Evolutionary conservation across 192 early-diverging fungal genomes (phyloP).

Genomic region (Dispira simplex): DNA sequence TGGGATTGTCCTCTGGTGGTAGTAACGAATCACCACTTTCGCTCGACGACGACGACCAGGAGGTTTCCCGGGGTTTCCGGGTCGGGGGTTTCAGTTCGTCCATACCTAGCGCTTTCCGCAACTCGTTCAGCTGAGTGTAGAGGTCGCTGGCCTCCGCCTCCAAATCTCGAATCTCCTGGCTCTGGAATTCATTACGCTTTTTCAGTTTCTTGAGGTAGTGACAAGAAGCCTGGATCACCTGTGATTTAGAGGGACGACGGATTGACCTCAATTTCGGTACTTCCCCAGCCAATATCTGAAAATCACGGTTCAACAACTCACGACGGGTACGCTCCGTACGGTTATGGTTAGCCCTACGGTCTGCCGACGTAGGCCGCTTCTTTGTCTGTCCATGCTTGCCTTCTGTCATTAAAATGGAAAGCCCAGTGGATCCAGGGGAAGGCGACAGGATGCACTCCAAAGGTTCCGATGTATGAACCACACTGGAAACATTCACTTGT

Average conservation of each 20-base stretch:
- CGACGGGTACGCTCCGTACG: slow-evolving; percentile 7
- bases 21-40: not conserved
- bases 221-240: not conserved
- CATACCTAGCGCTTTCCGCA: not conserved
- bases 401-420: not conserved
- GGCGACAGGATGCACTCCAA: not conserved
- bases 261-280: not conserved
- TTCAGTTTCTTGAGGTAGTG: slow-evolving; percentile 3
- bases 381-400: not conserved
- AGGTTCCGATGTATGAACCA: not conserved
- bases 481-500: not conserved
- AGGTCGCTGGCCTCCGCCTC: not conserved
- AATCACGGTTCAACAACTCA: slow-evolving; percentile 1
- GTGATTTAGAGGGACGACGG: slow-evolving; percentile 3
- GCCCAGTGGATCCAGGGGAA: not conserved
- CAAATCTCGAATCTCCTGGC: not conserved
- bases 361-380: slow-evolving; percentile 7
- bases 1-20: not conserved
- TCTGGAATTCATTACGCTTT: not conserved
- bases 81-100: not conserved
- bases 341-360: slow-evolving; percentile 11
- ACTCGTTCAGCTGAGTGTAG: not conserved
- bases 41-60: not conserved
- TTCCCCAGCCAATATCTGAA: not conserved
- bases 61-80: not conserved